phyloP scores from a whole-genome alignment of 2,329 filamentous ascomycete genomes.

The Zymoseptoria ardabiliae region DNA sequence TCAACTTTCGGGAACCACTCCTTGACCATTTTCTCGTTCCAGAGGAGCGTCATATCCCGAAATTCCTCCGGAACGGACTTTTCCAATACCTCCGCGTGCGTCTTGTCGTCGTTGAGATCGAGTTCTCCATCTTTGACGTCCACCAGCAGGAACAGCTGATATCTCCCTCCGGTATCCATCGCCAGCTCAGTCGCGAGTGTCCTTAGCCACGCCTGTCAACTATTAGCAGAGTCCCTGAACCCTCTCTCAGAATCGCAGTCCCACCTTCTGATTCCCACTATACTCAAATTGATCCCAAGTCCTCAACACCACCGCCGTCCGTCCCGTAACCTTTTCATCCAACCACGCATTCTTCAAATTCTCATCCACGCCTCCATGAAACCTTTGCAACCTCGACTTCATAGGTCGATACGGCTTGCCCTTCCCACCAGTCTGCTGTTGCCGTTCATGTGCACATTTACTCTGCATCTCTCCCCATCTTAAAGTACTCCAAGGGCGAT shows the following conservation, averaged over 20 bases:
- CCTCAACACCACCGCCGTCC: slow-evolving; percentile 52
- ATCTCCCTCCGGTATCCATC: slow-evolving; percentile 71
- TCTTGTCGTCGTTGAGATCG: slow-evolving; percentile 65
- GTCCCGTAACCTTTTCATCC: slow-evolving; percentile 1
- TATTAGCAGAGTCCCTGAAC: too few species aligned
- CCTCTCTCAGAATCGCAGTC: too few species aligned
- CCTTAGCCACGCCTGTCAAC: slow-evolving; percentile 55
- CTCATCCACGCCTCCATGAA: neutral
- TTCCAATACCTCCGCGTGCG: slow-evolving; percentile 46
- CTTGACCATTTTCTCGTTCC: slow-evolving; percentile 82
- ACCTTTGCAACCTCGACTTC: neutral
- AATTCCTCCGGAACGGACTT: slow-evolving; percentile 66
- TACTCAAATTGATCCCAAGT: slow-evolving; percentile 74
- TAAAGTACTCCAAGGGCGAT: neutral
- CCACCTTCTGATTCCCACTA: slow-evolving; percentile 60
- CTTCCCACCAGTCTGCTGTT: neutral
- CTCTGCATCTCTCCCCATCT: neutral
- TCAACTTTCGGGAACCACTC: slow-evolving; percentile 57
- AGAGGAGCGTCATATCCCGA: slow-evolving; percentile 76
- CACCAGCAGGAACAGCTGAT: slow-evolving; percentile 74
- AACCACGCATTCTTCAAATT: neutral
- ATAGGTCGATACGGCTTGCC: neutral
- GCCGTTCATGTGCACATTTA: neutral
- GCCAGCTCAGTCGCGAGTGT: slow-evolving; percentile 76
- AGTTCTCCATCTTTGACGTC: slow-evolving; percentile 69